Evolutionary conservation across 805 yeast genomes (phyloP).

Genomic region (Cyberlindnera euphorbiiphila): DNA sequence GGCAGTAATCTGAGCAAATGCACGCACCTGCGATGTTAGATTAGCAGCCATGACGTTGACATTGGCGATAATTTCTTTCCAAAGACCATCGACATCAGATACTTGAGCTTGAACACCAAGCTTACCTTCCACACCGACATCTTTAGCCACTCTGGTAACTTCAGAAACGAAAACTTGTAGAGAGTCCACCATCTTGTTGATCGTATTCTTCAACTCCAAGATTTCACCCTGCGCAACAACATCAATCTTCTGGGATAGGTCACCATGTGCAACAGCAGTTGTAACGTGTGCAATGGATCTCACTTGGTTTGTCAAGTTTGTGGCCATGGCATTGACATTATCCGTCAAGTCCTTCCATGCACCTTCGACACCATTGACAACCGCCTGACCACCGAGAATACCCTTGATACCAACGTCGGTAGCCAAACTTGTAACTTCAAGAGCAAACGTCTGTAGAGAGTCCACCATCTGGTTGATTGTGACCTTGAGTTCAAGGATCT

Average conservation of each 20-base stretch:
- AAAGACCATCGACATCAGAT: slow-evolving; percentile 82
- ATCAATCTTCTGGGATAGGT: slow-evolving; percentile 80
- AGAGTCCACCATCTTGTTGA: slow-evolving; percentile 91
- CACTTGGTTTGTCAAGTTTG: slow-evolving; percentile 85
- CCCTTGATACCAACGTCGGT: slow-evolving; percentile 93
- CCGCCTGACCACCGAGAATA: slow-evolving; percentile 87
- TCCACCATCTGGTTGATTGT: slow-evolving; percentile 94
- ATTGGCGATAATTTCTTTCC: slow-evolving; percentile 89
- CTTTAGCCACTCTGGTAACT: slow-evolving; percentile 86
- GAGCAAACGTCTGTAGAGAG: slow-evolving; percentile 80
- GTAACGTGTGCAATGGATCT: slow-evolving; percentile 91
- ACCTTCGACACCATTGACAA: slow-evolving; percentile 86
- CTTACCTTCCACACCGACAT: slow-evolving; percentile 91
- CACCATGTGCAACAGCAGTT: slow-evolving; percentile 93
- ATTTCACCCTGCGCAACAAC: slow-evolving; percentile 92
- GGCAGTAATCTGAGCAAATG: slow-evolving; percentile 89
- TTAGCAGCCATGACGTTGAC: slow-evolving; percentile 93
- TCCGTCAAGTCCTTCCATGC: slow-evolving; percentile 89
- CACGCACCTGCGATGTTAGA: slow-evolving; percentile 86
- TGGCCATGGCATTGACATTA: slow-evolving; percentile 90
- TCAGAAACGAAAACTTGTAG: slow-evolving; percentile 84
- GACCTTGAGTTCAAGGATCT: slow-evolving; percentile 75
- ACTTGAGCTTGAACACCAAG: slow-evolving; percentile 91
- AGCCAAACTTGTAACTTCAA: slow-evolving; percentile 86
- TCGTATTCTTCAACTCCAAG: slow-evolving; percentile 77